Evolutionary conservation across 2,329 filamentous ascomycete genomes (phyloP).

Genomic region (Mycosphaerella sp.): DNA sequence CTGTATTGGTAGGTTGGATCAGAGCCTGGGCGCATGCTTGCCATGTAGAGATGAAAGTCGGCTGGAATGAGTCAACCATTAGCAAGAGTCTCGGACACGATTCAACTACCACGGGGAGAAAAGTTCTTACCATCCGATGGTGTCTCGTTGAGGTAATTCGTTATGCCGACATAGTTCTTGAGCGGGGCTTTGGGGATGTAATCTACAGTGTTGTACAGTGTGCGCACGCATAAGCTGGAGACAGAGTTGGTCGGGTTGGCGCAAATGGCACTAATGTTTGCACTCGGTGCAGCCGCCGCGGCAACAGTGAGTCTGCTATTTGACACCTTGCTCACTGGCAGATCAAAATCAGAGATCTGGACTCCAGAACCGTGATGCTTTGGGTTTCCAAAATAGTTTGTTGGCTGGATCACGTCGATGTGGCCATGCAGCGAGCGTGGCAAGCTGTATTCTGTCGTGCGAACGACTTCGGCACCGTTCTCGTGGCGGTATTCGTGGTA

Average conservation of each 20-base stretch:
- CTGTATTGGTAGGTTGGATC: constrained; percentile 16
- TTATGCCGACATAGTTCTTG: constrained; percentile 31
- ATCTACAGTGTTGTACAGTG: constrained; percentile 46
- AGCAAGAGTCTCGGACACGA: too few species aligned
- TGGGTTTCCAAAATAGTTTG: constrained; percentile 36
- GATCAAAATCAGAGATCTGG: constrained; percentile 12
- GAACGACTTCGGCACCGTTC: constrained; percentile 44
- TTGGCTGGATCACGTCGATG: constrained; percentile 55
- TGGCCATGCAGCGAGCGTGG: constrained; percentile 50
- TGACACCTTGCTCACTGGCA: constrained; percentile 2
- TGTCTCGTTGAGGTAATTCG: constrained; percentile 45
- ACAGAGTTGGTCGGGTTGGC: constrained; percentile 28
- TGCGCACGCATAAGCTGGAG: constrained; percentile 48
- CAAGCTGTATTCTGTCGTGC: constrained; percentile 56
- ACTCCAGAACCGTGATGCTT: constrained; percentile 6
- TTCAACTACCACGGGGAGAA: too few species aligned
- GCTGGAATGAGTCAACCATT: neutral
- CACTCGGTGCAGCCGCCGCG: neutral
- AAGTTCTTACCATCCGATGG: constrained; percentile 6
- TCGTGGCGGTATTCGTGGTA: constrained; percentile 49
- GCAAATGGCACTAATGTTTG: constrained; percentile 11
- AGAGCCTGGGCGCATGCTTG: constrained; percentile 12
- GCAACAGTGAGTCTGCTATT: neutral
- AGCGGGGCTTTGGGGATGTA: constrained; percentile 27
- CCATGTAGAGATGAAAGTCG: constrained; percentile 17